phyloP scores from a whole-genome alignment of 257 asterid species.

The Buddleja alternifolia region DNA sequence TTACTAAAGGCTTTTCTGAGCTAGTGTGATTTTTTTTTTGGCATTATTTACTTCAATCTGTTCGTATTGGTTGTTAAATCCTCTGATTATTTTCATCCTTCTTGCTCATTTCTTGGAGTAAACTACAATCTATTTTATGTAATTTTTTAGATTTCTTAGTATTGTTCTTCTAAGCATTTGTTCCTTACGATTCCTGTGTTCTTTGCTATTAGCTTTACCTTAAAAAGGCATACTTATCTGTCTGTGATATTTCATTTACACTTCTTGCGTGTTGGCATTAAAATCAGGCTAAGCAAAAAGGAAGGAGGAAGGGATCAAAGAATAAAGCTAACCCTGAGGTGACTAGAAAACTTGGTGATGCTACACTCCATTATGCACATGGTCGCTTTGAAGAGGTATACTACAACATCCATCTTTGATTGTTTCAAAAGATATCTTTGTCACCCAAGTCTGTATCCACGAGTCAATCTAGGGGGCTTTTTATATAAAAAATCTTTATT shows the following conservation, averaged over 20 bases:
- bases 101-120: neutral
- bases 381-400: slow-evolving; percentile 75
- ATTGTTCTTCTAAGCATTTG: neutral
- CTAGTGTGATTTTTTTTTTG: no score
- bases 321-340: slow-evolving; percentile 63
- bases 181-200: neutral
- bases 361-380: slow-evolving; percentile 71
- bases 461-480: neutral
- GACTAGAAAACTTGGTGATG: slow-evolving; percentile 78
- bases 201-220: slow-evolving; percentile 6
- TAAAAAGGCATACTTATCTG: neutral
- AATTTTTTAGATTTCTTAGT: neutral
- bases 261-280: slow-evolving; percentile 22
- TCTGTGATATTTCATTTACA: slow-evolving; percentile 10
- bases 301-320: slow-evolving; percentile 73
- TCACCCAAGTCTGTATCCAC: neutral
- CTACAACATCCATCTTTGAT: slow-evolving; percentile 10
- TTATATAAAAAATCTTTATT: neutral
- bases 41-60: neutral
- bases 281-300: slow-evolving; percentile 53
- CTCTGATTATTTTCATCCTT: neutral
- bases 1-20: slow-evolving; percentile 1
- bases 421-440: neutral
- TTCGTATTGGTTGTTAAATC: neutral
- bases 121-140: neutral